A percentile compares a stretch with the other conserved stretches of the same genome.
Evolutionary conservation across 768 basidiomycete species (phyloP).

Genomic region (Ramaria sp.): DNA sequence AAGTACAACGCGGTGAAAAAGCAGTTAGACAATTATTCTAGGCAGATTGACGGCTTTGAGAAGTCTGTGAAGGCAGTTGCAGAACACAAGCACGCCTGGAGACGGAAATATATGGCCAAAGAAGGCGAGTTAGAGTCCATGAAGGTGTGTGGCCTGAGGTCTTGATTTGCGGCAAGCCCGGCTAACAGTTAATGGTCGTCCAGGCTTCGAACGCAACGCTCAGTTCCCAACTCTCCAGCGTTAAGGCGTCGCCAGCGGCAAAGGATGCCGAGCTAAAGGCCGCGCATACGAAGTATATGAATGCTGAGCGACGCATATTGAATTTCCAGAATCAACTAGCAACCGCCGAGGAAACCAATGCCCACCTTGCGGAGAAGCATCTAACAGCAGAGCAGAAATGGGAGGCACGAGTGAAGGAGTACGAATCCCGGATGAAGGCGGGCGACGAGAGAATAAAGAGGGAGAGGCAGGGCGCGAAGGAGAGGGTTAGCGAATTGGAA

Average conservation of each 20-base stretch:
- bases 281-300: slow-evolving; percentile 60
- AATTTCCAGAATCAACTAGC: slow-evolving; percentile 78
- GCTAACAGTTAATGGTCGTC: not conserved
- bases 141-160: slow-evolving; percentile 42
- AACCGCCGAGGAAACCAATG: slow-evolving; percentile 77
- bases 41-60: slow-evolving; percentile 90
- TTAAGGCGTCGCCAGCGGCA: slow-evolving; percentile 47
- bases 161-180: not conserved
- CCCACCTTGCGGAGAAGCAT: slow-evolving; percentile 61
- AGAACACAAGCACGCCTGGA: slow-evolving; percentile 76
- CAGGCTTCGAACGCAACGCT: slow-evolving; percentile 71
- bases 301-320: slow-evolving; percentile 81
- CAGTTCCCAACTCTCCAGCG: slow-evolving; percentile 50
- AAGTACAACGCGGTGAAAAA: slow-evolving; percentile 71
- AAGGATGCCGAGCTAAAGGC: slow-evolving; percentile 64
- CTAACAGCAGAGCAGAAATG: slow-evolving; percentile 73
- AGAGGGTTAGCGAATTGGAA: slow-evolving; percentile 65
- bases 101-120: slow-evolving; percentile 68
- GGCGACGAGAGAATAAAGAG: slow-evolving; percentile 90
- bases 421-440: slow-evolving; percentile 66
- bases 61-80: slow-evolving; percentile 69
- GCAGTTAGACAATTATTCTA: slow-evolving; percentile 82
- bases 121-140: slow-evolving; percentile 85
- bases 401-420: slow-evolving; percentile 93
- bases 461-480: slow-evolving; percentile 90